These are phyloP conservation scores for Fusarium sp. DNA, from an alignment of 2,329 filamentous ascomycete genomes.

Conservation along the genomic window DNA sequence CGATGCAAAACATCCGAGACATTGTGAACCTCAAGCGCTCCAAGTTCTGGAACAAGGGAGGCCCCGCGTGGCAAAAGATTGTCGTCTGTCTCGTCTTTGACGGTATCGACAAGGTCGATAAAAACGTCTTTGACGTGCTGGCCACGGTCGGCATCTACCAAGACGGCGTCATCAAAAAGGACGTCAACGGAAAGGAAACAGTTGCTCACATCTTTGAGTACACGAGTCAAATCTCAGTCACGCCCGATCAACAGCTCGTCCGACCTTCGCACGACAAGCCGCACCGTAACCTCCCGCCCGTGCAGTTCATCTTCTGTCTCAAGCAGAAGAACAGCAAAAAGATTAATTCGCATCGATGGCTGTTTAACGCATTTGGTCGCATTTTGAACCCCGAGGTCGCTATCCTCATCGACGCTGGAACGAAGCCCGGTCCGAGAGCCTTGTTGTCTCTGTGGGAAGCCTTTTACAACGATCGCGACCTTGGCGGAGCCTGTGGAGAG, in stretches of 20 bases:
- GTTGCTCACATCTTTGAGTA: slow-evolving; percentile 44
- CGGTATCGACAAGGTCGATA: slow-evolving; percentile 42
- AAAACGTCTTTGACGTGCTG: slow-evolving; percentile 43
- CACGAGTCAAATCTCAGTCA: slow-evolving; percentile 42
- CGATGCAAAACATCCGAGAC: slow-evolving; percentile 42
- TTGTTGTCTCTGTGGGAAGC: slow-evolving; percentile 40
- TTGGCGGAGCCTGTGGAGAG: slow-evolving; percentile 41
- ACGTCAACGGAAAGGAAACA: slow-evolving; percentile 42
- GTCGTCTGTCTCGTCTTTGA: slow-evolving; percentile 43
- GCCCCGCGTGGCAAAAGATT: slow-evolving; percentile 42
- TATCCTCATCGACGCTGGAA: slow-evolving; percentile 42
- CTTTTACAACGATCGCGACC: slow-evolving; percentile 41
- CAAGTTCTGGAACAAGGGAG: slow-evolving; percentile 44
- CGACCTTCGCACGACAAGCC: slow-evolving; percentile 36
- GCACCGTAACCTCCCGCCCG: slow-evolving; percentile 36
- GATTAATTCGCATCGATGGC: slow-evolving; percentile 44
- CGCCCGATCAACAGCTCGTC: slow-evolving; percentile 42
- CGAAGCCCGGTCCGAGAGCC: slow-evolving; percentile 39
- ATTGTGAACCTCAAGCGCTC: slow-evolving; percentile 42
- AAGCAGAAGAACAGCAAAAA: slow-evolving; percentile 45
- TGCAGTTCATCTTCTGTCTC: slow-evolving; percentile 43
- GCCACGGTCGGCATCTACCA: slow-evolving; percentile 42
- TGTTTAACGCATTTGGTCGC: slow-evolving; percentile 43
- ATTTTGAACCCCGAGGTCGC: slow-evolving; percentile 42
- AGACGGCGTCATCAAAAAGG: slow-evolving; percentile 43